A percentile compares a stretch with the other conserved stretches of the same genome.
phyloP scores from a whole-genome alignment of 139 green algal species.

The Protoeuglena noctilucae region DNA sequence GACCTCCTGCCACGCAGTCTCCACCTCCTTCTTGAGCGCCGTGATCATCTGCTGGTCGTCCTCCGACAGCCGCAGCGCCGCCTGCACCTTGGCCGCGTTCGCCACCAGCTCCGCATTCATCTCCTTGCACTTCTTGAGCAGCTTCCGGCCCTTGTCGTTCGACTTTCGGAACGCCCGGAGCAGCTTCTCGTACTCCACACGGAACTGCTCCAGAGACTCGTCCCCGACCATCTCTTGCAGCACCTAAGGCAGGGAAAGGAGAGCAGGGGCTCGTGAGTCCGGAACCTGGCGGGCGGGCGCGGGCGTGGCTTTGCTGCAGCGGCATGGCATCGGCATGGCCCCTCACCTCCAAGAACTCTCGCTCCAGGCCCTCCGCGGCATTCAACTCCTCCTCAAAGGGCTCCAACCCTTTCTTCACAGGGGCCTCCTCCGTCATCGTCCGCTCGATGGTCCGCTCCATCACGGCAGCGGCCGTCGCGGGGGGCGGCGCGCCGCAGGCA shows the following conservation, averaged over 20 bases:
- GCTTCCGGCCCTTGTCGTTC: slow-evolving; percentile 67
- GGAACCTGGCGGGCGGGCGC: not conserved
- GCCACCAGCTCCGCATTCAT: slow-evolving; percentile 73
- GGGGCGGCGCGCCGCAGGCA: no score
- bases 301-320: not conserved
- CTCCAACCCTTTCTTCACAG: slow-evolving; percentile 2
- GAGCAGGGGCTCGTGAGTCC: not conserved
- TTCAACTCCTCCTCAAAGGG: not conserved
- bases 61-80: slow-evolving; percentile 71
- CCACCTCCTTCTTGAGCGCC: slow-evolving; percentile 76
- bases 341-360: slow-evolving; percentile 15
- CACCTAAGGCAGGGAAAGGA: slow-evolving; percentile 31
- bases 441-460: no score
- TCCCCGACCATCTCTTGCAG: slow-evolving; percentile 60
- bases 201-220: slow-evolving; percentile 52
- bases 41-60: slow-evolving; percentile 75
- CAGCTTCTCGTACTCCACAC: slow-evolving; percentile 80
- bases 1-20: slow-evolving; percentile 82
- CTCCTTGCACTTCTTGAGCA: slow-evolving; percentile 73
- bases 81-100: slow-evolving; percentile 68
- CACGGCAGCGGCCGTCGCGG: no score
- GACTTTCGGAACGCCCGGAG: slow-evolving; percentile 67
- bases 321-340: not conserved
- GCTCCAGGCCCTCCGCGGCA: slow-evolving; percentile 12
- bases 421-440: slow-evolving; percentile 1